Percentiles rank a stretch among this genome's conserved stretches.
phyloP scores from a whole-genome alignment of 176 grass and related monocot genomes.

The Olyra latifolia region DNA sequence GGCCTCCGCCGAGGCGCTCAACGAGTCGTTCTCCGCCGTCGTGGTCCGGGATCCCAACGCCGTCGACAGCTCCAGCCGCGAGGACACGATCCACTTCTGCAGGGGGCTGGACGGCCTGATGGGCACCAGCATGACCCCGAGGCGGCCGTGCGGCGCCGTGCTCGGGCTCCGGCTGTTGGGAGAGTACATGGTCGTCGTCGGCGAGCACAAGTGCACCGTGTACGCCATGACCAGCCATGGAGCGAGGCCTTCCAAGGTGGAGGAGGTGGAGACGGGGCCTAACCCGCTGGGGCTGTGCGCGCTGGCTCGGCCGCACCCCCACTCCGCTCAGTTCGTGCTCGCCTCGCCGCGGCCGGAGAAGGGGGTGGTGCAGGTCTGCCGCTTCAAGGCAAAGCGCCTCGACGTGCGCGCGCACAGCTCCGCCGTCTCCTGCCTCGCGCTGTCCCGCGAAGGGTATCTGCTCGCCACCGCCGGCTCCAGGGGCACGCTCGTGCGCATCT shows the following conservation, averaged over 20 bases:
- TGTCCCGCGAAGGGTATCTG: constrained; percentile 63
- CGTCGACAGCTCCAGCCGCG: background rate
- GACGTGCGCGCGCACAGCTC: constrained; percentile 59
- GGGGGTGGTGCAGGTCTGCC: constrained; percentile 47
- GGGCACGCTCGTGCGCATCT: constrained; percentile 69
- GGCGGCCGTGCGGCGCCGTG: constrained; percentile 3
- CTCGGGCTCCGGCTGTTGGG: constrained; percentile 47
- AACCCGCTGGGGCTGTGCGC: constrained; percentile 72
- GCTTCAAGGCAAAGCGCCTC: constrained; percentile 26
- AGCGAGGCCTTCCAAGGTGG: constrained; percentile 9
- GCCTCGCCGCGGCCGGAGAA: constrained; percentile 47
- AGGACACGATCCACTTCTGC: background rate
- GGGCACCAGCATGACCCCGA: background rate
- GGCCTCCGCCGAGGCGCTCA: constrained; percentile 22
- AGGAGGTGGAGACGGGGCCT: constrained; percentile 50
- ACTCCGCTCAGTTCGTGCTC: constrained; percentile 33
- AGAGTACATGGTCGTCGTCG: constrained; percentile 45
- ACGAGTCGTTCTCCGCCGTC: constrained; percentile 6
- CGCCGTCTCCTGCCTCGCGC: constrained; percentile 40
- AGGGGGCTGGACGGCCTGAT: background rate
- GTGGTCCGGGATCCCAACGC: background rate
- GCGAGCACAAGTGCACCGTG: constrained; percentile 36
- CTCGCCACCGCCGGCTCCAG: constrained; percentile 73
- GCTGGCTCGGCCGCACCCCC: constrained; percentile 37
- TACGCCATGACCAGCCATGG: constrained; percentile 22